Percentiles rank a stretch among this genome's conserved stretches.
Conservation (phyloP, 2,329 filamentous ascomycete species). For the Periconia macrospinosa region DNA sequence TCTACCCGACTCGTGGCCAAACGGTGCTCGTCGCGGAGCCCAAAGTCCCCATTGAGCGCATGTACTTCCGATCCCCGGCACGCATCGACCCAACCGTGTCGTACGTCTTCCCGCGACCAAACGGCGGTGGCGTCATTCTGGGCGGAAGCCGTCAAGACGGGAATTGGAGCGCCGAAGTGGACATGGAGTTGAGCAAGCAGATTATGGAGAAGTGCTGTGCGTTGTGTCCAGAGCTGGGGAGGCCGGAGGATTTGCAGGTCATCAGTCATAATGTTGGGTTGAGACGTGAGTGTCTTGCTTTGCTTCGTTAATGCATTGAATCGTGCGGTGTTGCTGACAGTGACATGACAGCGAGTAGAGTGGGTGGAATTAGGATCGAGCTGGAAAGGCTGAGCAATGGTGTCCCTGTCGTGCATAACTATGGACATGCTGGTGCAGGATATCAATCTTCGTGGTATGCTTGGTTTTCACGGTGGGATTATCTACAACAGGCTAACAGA, state of each 20-base stretch:
- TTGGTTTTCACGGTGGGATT: neutral
- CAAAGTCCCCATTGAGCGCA: slow-evolving; percentile 37
- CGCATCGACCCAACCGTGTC: slow-evolving; percentile 47
- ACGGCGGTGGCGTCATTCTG: slow-evolving; percentile 78
- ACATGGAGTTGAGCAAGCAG: slow-evolving; percentile 74
- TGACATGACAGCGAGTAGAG: slow-evolving; percentile 57
- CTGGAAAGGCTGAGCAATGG: slow-evolving; percentile 60
- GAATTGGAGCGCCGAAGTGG: slow-evolving; percentile 77
- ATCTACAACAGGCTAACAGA: too few species aligned
- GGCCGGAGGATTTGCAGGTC: slow-evolving; percentile 71
- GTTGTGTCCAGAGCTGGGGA: slow-evolving; percentile 67
- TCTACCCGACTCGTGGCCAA: slow-evolving; percentile 79
- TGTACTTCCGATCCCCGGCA: slow-evolving; percentile 47
- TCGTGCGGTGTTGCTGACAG: neutral
- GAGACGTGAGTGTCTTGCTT: slow-evolving; percentile 52
- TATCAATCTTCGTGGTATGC: slow-evolving; percentile 56
- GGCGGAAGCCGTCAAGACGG: slow-evolving; percentile 81
- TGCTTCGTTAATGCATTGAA: too few species aligned
- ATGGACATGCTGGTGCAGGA: slow-evolving; percentile 79
- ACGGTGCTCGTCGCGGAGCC: slow-evolving; percentile 70
- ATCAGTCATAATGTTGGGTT: slow-evolving; percentile 81
- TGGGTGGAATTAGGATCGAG: slow-evolving; percentile 76
- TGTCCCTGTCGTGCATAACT: slow-evolving; percentile 69
- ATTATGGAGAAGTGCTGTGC: slow-evolving; percentile 80
- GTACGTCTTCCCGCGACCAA: slow-evolving; percentile 49